Base-by-base conservation (phyloP, 176 grass and related monocot species). In the Thinopyrum elongatum region DNA sequence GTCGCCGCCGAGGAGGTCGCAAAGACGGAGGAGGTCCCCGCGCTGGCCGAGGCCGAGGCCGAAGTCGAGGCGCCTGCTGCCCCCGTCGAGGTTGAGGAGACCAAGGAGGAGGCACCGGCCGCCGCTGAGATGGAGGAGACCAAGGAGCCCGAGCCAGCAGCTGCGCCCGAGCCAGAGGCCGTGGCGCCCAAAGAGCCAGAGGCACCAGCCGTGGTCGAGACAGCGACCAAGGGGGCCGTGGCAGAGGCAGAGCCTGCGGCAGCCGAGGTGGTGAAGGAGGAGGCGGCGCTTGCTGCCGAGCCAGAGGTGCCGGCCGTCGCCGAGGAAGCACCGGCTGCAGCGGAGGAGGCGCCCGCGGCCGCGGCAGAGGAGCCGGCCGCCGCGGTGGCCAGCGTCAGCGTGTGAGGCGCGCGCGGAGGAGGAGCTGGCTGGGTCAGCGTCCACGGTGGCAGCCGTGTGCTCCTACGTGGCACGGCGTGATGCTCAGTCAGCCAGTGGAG, bases 1-100 rank as follows among this genome's bases (percentile, higher is more conserved):
- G 8, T 47, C 9, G 64, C 26, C 1, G 15, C 22, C 10, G 89
- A 85, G 87, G 91, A 81, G 89, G 58, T 80, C 13, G 57, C 38
- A 12, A 71, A 85, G 81, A 73, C 70, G 38, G 84, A 94, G 67
- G 80, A 85, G 44, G 44, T 12, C 30, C 81, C 88, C 11, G 82
- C 85, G 29, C 33, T 68, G 65, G 93, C 68, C 5, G 87, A 63
- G 65, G 93, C 68, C 5, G 87, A 63, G 57, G 27, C 57, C 25
- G 84, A 41, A 23, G 64, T 16, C 8, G 68, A 75, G 63, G 66
- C 9, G n/a, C 33, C 34, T 35, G 34, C 84, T 21, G 78, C 74
- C 5, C 72, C 81, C 6, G 80, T 33, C 41, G 82, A 67, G 19
- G 14, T 25, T 22, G 27, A 74, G 51, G 51, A 6, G 51, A 19